Evolutionary conservation across 2,329 filamentous ascomycete species (phyloP).

Genomic region (Fusarium chlamydosporum): DNA sequence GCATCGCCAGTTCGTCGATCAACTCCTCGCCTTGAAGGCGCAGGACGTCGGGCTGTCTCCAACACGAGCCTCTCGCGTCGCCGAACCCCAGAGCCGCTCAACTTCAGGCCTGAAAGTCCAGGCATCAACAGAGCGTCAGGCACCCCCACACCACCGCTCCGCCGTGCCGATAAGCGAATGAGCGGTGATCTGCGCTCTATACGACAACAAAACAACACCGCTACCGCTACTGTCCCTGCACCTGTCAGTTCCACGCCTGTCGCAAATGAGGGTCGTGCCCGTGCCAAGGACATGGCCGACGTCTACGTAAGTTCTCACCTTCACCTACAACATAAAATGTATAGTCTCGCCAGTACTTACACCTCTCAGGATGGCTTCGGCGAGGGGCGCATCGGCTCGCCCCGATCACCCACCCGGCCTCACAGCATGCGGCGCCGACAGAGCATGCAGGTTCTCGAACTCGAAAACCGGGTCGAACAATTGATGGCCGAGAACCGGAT

Average conservation of each 20-base stretch:
- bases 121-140: conserved; percentile 59
- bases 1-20: conserved; percentile 39
- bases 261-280: conserved; percentile 89
- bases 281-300: conserved; percentile 89
- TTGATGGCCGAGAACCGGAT: conserved; percentile 86
- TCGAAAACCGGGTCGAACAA: conserved; percentile 88
- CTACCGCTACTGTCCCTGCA: conserved; percentile 36
- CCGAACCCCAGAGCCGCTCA: conserved; percentile 67
- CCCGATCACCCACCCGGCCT: conserved; percentile 91
- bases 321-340: conserved; percentile 9
- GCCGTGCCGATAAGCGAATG: conserved; percentile 75
- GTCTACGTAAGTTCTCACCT: conserved; percentile 87
- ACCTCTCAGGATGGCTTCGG: conserved; percentile 86
- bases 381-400: conserved; percentile 87
- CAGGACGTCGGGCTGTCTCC: conserved; percentile 62
- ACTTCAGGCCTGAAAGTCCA: conserved; percentile 74
- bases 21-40: conserved; percentile 45
- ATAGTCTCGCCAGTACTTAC: conserved; percentile 40
- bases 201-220: conserved; percentile 56
- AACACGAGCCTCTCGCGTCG: conserved; percentile 68
- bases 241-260: conserved; percentile 70
- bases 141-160: conserved; percentile 75
- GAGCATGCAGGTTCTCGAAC: conserved; percentile 96
- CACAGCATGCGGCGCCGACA: conserved; percentile 97
- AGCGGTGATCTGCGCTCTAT: conserved; percentile 78